Evolutionary conservation across 2,329 filamentous ascomycete genomes (phyloP), one percentile per base, ranked within the genome.

Genomic region (Madurella fahalii): DNA sequence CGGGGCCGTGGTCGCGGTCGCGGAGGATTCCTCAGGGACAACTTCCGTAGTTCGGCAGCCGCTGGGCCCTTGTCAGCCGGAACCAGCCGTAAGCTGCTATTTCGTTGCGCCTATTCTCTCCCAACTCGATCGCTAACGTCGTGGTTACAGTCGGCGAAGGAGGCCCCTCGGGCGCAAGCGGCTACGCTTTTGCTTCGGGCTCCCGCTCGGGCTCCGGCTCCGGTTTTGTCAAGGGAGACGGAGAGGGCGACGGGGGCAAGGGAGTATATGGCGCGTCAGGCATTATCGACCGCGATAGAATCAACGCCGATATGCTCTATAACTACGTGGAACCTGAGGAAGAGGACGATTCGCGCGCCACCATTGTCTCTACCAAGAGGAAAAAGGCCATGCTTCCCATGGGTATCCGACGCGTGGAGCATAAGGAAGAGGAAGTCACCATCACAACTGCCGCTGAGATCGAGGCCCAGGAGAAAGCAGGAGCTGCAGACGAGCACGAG

Each of bases 401-500:
- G 71, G 80, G 80, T 47, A 81, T 84, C 59, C 74, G 76, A 59
- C 74, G 81, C 57, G 72, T 73, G 56, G 76, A 81, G 59, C 77
- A 81, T 61, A 77, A 80, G 64, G 77, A 82, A 15, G 71, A 76
- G 20, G 77, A 75, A n/a, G 67, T 80, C 31, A 72, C 77, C 50
- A 77, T 83, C 46, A 77, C 79, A 11, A 82, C 79, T 0, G 77
- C 78, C n/a, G 79, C 78, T 39, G 80, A 84, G 60, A 71, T 83
- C 12, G 77, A 82, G 59, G 79, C 78, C 0, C 75, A 78, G 49
- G 77, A 82, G 54, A 74, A 76, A 2, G 73, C 77, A 52, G 70
- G 71, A 39, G 73, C 72, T 11, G 50, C 51, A 5, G 57, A 57
- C 18, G 62, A 60, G 2, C 62, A 63, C 8, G 59, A 61, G 16